Percentiles rank a stretch among this genome's conserved stretches.
These are phyloP conservation scores for Niebla homalea DNA, from an alignment of 495 filamentous ascomycete species.

Conservation along the genomic window DNA sequence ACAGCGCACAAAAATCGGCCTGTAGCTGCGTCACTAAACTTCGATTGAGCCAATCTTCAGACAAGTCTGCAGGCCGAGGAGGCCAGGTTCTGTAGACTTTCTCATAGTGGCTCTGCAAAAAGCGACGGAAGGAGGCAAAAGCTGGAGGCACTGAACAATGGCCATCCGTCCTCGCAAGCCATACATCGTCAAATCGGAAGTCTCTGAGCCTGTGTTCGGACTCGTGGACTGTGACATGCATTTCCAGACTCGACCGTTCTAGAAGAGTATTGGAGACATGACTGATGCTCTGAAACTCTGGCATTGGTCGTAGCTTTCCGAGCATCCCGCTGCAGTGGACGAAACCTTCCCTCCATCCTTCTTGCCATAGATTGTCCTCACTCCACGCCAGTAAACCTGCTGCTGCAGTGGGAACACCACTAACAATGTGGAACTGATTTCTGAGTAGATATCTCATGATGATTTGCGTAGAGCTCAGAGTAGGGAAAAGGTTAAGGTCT, in stretches of 20 bases:
- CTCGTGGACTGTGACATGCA: slow-evolving; percentile 43
- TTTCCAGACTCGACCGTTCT: slow-evolving; percentile 44
- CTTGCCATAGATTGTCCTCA: slow-evolving; percentile 43
- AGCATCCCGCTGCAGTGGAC: slow-evolving; percentile 56
- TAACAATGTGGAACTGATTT: slow-evolving; percentile 46
- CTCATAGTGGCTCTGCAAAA: slow-evolving; percentile 33
- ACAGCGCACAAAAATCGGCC: slow-evolving; percentile 50
- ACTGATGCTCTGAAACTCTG: slow-evolving; percentile 28
- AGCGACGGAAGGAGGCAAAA: slow-evolving; percentile 5
- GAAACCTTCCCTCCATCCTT: slow-evolving; percentile 52
- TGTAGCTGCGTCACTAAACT: slow-evolving; percentile 39
- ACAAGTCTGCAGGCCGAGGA: slow-evolving; percentile 4
- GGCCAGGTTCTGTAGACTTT: slow-evolving; percentile 46
- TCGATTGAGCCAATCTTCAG: slow-evolving; percentile 43
- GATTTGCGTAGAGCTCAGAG: slow-evolving; percentile 29
- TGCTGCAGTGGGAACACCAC: slow-evolving; percentile 44
- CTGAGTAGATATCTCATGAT: slow-evolving; percentile 30
- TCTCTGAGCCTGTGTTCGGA: slow-evolving; percentile 40
- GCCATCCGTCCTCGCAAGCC: not conserved
- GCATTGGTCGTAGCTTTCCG: slow-evolving; percentile 11
- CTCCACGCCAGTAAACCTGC: slow-evolving; percentile 51
- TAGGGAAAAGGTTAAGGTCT: slow-evolving; percentile 33
- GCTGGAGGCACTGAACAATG: slow-evolving; percentile 1
- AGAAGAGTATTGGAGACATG: slow-evolving; percentile 48
- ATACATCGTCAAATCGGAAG: slow-evolving; percentile 41